Evolutionary conservation across 495 filamentous ascomycete genomes (phyloP).

Genomic region (Penicillium samsonianum): DNA sequence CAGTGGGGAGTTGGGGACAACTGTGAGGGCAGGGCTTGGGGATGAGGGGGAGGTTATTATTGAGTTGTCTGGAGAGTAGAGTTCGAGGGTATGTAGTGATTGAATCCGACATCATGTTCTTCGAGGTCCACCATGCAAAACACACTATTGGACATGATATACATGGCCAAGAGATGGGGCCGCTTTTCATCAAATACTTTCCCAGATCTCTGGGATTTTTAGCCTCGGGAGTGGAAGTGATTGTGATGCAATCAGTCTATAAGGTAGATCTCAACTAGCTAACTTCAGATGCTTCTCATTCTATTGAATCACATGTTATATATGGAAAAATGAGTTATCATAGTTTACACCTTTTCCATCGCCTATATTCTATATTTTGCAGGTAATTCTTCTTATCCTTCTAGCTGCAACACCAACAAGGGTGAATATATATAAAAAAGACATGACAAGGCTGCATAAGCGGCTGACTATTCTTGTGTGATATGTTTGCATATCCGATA

Average conservation of each 20-base stretch:
- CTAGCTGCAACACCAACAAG: too few species aligned
- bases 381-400: too few species aligned
- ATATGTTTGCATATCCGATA: neutral
- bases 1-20: slow-evolving; percentile 27
- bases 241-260: neutral
- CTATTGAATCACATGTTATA: neutral
- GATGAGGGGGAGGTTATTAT: slow-evolving; percentile 32
- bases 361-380: too few species aligned
- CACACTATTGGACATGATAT: neutral
- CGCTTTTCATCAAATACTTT: neutral
- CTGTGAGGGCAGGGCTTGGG: slow-evolving; percentile 18
- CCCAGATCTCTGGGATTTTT: neutral
- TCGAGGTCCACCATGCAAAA: neutral
- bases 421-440: too few species aligned
- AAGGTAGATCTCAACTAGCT: neutral
- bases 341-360: too few species aligned
- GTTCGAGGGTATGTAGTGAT: neutral
- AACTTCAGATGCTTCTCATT: neutral
- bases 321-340: too few species aligned
- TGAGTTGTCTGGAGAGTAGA: slow-evolving; percentile 13
- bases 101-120: neutral
- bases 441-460: too few species aligned
- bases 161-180: neutral
- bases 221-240: neutral
- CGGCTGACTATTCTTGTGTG: neutral